Base-by-base conservation (phyloP, 495 filamentous ascomycete genomes). In the Podospora australis region DNA sequence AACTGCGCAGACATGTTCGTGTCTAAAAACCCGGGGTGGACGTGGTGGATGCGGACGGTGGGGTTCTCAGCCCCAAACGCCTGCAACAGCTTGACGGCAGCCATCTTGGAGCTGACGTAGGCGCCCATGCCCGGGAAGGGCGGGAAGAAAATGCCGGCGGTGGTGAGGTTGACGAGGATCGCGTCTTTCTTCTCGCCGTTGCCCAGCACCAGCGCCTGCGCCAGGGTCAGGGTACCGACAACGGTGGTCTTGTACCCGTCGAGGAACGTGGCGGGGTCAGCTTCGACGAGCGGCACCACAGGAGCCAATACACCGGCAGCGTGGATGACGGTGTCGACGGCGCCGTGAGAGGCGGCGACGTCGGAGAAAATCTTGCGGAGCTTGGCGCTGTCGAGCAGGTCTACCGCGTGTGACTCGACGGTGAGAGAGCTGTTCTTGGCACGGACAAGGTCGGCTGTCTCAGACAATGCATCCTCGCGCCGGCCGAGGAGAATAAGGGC, bases 401-500 rank as follows among this genome's bases (percentile, higher is more conserved):
- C 42, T n/a, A 41, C 24, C 13, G 17, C 14, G n/a, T 39, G 22
- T 20, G 35, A 40, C 34, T 23, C 34, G 8, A 21, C 21, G n/a
- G 39, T 30, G 5, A 44, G 6, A 10, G 41, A 29, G 10, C 3
- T 32, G 22, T 56, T 30, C 13, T 36, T 30, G 3, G 44, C 19
- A 11, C 23, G 7, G 19, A 62, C 46, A 2, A 26, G 20, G 3
- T 25, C 19, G 4, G 42, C 50, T 2, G 53, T 53, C 1, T 29
- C 22, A n/a, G 39, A 39, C 11, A 59, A 40, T 6, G 40, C 24
- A 4, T 38, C 45, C 17, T 49, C 39, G 4, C 35, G 54, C 8
- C 66, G 65, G 17, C 57, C 60, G 17, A 60, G 53, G 16, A 69
- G 34, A 19, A 58, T 53, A 16, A 69, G 41, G 17, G 41, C 45